Base-by-base conservation (phyloP, 2,329 filamentous ascomycete genomes). In the Colletotrichum liaoningense region DNA sequence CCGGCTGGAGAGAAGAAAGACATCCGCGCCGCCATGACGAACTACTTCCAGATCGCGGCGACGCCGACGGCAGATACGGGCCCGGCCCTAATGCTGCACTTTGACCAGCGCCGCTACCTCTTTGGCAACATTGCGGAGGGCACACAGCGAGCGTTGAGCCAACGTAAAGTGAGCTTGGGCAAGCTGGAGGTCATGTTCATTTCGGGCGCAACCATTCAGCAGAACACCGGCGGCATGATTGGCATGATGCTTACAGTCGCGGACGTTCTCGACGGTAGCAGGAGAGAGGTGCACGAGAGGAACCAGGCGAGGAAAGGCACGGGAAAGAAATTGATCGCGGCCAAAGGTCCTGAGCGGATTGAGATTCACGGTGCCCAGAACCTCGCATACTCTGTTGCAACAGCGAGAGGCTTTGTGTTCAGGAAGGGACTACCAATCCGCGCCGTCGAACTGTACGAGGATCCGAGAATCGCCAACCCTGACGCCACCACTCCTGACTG, bases 31-130 rank as follows among this genome's bases (percentile, higher is more conserved):
- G 81, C 76, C 75, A 98, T 98, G 95, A 88, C 92, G 77, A 93
- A 89, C 80, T 91, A 87, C 78, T 87, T 95, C 69, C 92, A 97
- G 81, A 84, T 98, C 78, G 82, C 96, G 74, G 93, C 92, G 22
- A 93, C 93, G 72, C 96, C 96, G 16, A 97, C 96, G 76, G 93
- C 93, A 72, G 97, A 99, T 83, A 98, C 95, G 24, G 96, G 96
- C 67, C 94, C 94, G 2, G 89, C 90, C 63, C 82, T 98, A 38
- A 81, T 95, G 49, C 86, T 99, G 7, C 92, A 96, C 80, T 95
- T 95, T 79, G 94, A 96, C 77, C 90, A 91, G 78, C 92, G 93
- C 78, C 90, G 94, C 70, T 99, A 99, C 82, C 77, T 98, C 19
- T 93, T 99, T 79, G 97, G 97, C 24, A 92, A 93, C 78, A 82